These are phyloP conservation scores for Mangifera indica DNA, from an alignment of 345 rosid genomes.

Conservation along the genomic window DNA sequence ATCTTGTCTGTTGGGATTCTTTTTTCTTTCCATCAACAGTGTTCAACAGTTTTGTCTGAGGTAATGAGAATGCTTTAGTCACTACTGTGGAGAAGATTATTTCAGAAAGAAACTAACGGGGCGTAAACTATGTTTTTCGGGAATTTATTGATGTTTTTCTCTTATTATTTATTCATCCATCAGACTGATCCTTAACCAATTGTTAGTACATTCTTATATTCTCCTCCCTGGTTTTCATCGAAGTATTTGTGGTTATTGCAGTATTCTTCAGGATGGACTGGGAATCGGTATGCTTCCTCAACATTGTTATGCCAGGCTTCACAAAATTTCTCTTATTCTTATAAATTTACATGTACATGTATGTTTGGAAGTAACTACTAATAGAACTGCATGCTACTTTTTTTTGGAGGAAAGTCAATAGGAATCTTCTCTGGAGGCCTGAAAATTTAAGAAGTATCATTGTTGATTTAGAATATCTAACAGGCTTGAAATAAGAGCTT, in stretches of 20 bases:
- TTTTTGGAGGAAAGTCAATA: not conserved
- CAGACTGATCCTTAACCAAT: constrained; percentile 29
- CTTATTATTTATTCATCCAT: not conserved
- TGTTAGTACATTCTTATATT: constrained; percentile 40
- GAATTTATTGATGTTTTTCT: not conserved
- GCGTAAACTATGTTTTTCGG: not conserved
- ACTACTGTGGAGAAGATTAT: not conserved
- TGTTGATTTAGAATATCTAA: not conserved
- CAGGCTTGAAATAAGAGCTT: not conserved
- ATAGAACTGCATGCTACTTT: not conserved
- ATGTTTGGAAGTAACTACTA: not conserved
- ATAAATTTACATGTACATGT: not conserved
- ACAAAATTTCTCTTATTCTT: not conserved
- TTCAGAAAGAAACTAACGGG: not conserved
- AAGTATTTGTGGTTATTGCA: constrained; percentile 34
- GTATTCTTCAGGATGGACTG: constrained; percentile 50
- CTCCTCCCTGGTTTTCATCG: constrained; percentile 37
- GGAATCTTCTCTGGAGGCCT: no score
- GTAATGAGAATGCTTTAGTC: not conserved
- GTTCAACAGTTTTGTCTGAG: not conserved
- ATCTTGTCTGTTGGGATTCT: no score
- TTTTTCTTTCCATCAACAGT: not conserved
- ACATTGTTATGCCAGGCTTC: not conserved
- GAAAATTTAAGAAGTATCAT: not conserved
- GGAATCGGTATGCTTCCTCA: constrained; percentile 37